phyloP scores from a whole-genome alignment of 257 asterid species.

The Euphrasia confusa region DNA sequence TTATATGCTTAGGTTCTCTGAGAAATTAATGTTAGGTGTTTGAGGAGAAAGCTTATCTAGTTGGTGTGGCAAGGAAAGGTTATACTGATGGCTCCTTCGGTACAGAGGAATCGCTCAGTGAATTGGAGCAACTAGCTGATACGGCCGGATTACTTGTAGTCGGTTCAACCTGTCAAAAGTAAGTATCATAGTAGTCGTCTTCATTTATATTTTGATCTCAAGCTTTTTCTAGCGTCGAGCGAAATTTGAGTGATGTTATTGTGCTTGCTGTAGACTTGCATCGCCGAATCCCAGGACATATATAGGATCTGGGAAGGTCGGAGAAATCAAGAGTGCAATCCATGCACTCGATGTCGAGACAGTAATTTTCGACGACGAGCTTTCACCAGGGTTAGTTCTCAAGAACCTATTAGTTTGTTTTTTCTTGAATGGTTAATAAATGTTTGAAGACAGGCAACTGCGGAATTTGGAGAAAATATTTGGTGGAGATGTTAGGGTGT shows the following conservation, averaged over 20 bases:
- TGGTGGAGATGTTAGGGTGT: slow-evolving; percentile 88
- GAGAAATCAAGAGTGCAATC: slow-evolving; percentile 85
- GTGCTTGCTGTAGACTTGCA: slow-evolving; percentile 56
- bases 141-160: slow-evolving; percentile 89
- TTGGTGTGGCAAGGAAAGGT: slow-evolving; percentile 78
- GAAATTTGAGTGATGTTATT: slow-evolving; percentile 12
- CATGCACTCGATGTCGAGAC: slow-evolving; percentile 83
- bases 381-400: slow-evolving; percentile 83
- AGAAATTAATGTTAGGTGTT: slow-evolving; percentile 47
- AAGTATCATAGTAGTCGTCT: slow-evolving; percentile 26
- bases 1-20: slow-evolving; percentile 6
- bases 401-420: background rate
- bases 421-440: slow-evolving; percentile 5
- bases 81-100: slow-evolving; percentile 50
- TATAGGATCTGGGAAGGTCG: slow-evolving; percentile 95
- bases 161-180: slow-evolving; percentile 93
- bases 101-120: slow-evolving; percentile 83
- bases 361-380: slow-evolving; percentile 92
- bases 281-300: slow-evolving; percentile 84
- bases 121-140: slow-evolving; percentile 91
- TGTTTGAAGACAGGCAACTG: slow-evolving; percentile 63
- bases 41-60: slow-evolving; percentile 89
- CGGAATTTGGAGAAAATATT: slow-evolving; percentile 83
- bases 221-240: background rate
- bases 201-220: background rate